These are phyloP conservation scores for Theileria parva DNA, from an alignment of 169 alveolate species.

Conservation along the genomic window DNA sequence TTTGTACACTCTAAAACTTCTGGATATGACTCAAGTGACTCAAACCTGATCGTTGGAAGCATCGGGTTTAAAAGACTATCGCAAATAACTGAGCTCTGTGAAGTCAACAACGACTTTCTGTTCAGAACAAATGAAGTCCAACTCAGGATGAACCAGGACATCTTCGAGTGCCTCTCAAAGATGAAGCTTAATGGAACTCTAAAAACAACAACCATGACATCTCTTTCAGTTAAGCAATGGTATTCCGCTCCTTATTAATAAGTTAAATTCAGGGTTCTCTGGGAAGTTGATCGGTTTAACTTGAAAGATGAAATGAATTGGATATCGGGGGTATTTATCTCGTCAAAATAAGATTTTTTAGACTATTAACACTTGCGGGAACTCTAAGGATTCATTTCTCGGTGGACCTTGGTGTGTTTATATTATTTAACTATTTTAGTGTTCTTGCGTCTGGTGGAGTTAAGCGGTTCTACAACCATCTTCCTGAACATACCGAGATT, in stretches of 20 bases:
- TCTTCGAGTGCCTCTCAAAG: constrained; percentile 47
- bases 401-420: constrained; percentile 58
- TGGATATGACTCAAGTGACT: background rate
- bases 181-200: constrained; percentile 48
- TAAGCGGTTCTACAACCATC: constrained; percentile 26
- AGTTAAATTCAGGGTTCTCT: constrained; percentile 29
- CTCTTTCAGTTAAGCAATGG: constrained; percentile 55
- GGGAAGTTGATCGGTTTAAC: constrained; percentile 52
- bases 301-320: constrained; percentile 19
- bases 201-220: constrained; percentile 16
- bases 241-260: background rate
- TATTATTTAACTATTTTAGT: background rate
- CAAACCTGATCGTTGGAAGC: constrained; percentile 32
- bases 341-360: constrained; percentile 4
- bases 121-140: constrained; percentile 49
- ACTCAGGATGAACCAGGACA: constrained; percentile 28
- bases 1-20: background rate
- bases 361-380: constrained; percentile 43
- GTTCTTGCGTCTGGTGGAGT: constrained; percentile 49
- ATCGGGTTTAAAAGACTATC: constrained; percentile 36
- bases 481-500: constrained; percentile 67
- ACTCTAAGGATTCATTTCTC: constrained; percentile 58
- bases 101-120: constrained; percentile 33
- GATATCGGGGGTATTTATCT: constrained; percentile 40
- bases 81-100: constrained; percentile 15